Conservation (phyloP, 2,329 filamentous ascomycete species). For the Xylaria sp. region DNA sequence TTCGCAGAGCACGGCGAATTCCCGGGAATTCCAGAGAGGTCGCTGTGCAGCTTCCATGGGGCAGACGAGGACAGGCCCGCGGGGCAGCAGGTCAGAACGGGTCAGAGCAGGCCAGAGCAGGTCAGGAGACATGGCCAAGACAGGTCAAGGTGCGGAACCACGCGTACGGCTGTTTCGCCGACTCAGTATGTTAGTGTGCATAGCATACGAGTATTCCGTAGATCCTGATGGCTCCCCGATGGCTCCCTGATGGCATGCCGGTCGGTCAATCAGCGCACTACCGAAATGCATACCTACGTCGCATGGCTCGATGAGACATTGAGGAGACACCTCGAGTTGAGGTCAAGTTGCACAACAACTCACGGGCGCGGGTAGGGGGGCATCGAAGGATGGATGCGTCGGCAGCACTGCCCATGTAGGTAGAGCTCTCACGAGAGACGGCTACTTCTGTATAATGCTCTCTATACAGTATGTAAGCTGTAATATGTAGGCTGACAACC, state of each 20-base stretch:
- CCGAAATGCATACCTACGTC: constrained; percentile 9
- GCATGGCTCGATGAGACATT: constrained; percentile 18
- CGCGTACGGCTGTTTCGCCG: constrained; percentile 5
- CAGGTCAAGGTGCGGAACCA: constrained; percentile 1
- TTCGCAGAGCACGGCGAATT: constrained; percentile 7
- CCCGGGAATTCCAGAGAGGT: constrained; percentile 8
- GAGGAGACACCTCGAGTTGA: constrained; percentile 8
- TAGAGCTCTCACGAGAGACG: constrained; percentile 8
- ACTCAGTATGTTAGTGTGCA: neutral
- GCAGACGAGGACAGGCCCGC: neutral
- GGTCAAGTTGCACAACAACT: constrained; percentile 17
- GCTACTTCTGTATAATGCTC: neutral
- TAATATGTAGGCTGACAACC: constrained; percentile 19
- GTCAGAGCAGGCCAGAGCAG: neutral
- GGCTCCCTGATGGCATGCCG: constrained; percentile 8
- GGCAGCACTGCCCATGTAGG: constrained; percentile 10
- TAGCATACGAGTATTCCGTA: neutral
- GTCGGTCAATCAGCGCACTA: constrained; percentile 10
- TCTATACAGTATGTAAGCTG: neutral
- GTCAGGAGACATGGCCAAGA: too few species aligned
- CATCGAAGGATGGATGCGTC: constrained; percentile 13
- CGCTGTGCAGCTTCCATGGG: constrained; percentile 10
- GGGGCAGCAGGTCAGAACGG: constrained; percentile 2
- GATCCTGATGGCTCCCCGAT: constrained; percentile 10
- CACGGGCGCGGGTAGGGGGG: constrained; percentile 10